Base-by-base conservation (phyloP, 129 eudicot genomes). In the Ambrosia artemisiifolia region DNA sequence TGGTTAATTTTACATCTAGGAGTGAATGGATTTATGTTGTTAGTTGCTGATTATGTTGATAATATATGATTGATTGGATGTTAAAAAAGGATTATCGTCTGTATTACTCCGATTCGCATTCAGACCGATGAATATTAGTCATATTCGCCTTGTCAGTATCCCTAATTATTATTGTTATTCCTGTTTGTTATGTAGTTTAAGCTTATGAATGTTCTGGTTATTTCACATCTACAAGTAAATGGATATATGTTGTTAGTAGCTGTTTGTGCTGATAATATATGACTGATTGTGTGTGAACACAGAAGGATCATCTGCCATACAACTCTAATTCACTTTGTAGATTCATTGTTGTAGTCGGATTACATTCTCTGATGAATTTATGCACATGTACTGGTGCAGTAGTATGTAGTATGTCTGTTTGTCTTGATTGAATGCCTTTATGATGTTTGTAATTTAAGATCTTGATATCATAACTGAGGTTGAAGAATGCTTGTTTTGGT, bases 401-500 rank as follows among this genome's bases (percentile, higher is more conserved):
- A 63, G 32, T 74, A 24, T 24, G 18, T 55, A 63, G 32, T 74
- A 38, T 40, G 51, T 20, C 48, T 43, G 40, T 77, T 34, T 20
- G 48, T 69, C 75, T 35, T 47, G 44, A 16, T 33, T 68, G 61
- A 20, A 76, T 67, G 59, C 42, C 9, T 47, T 68, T 65, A 57
- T 68, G 51, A 17, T 56, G 43, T 34, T 34, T 12, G 44, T 47
- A 10, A 35, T 24, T 13, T 7, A 13, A 60, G 34, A 34, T 18
- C 34, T 59, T 59, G 14, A 35, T 35, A n/a, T 7, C 34, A 57
- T 40, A 34, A 67, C 8, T 44, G 63, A 9, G 51, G 38, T 42
- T 28, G 67, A 66, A 75, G 60, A 13, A 43, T 75, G 73, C 46
- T 33, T 30, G 34, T 5, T 67, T 20, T 65, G 10, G 70, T 73